Evolutionary conservation across 257 asterid genomes (phyloP).

Genomic region (Euphrasia confusa): DNA sequence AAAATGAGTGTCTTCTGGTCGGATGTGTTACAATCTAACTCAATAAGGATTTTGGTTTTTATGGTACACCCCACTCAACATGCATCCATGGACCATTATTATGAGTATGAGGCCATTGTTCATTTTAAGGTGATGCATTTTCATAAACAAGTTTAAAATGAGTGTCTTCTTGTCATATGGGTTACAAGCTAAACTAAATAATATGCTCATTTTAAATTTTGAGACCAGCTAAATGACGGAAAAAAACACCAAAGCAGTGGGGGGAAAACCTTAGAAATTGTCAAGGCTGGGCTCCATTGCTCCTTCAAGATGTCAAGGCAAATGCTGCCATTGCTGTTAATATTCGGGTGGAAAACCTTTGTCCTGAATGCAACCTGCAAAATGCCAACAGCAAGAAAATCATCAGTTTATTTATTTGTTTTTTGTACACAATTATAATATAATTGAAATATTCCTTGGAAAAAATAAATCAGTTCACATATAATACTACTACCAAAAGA

Average conservation of each 20-base stretch:
- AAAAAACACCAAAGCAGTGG: conserved; percentile 12
- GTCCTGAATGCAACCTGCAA: conserved; percentile 63
- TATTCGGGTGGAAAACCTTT: conserved; percentile 45
- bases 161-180: too few species aligned
- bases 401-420: too few species aligned
- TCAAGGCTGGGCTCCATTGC: conserved; percentile 84
- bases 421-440: background rate
- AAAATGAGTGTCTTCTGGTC: too few species aligned
- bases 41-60: too few species aligned
- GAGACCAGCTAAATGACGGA: background rate
- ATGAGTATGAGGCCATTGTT: background rate
- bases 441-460: background rate
- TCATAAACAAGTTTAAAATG: too few species aligned
- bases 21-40: too few species aligned
- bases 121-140: background rate
- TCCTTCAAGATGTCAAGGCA: conserved; percentile 74
- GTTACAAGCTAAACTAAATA: too few species aligned
- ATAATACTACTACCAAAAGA: background rate
- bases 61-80: too few species aligned
- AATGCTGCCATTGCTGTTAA: conserved; percentile 70
- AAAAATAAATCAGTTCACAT: background rate
- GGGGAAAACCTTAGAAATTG: conserved; percentile 53
- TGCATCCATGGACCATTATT: too few species aligned
- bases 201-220: background rate
- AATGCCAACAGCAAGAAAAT: conserved; percentile 1